phyloP scores from a whole-genome alignment of 2,329 filamentous ascomycete genomes.

The Byssoonygena ceratinophila region DNA sequence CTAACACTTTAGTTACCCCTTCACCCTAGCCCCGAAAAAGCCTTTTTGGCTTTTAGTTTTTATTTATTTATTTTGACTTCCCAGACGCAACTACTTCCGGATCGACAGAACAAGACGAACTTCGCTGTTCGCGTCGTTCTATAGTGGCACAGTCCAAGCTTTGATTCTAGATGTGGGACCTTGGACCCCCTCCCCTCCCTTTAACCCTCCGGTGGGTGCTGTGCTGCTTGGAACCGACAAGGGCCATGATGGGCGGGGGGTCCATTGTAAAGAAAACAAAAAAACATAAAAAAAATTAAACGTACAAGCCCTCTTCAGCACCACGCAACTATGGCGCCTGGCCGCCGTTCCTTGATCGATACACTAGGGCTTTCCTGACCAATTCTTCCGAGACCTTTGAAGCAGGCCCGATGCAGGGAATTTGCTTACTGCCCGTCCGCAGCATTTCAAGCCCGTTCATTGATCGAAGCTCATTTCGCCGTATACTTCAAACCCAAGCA shows the following conservation, averaged over 20 bases:
- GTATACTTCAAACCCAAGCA: neutral
- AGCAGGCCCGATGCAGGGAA: slow-evolving; percentile 9
- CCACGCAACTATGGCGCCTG: neutral
- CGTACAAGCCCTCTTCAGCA: slow-evolving; percentile 5
- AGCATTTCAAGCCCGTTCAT: slow-evolving; percentile 11
- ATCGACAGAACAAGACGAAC: slow-evolving; percentile 8
- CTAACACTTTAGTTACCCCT: neutral
- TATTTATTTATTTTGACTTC: neutral
- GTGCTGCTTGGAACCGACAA: slow-evolving; percentile 4
- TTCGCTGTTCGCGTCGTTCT: slow-evolving; percentile 10
- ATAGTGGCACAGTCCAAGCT: slow-evolving; percentile 14
- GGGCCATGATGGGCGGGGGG: slow-evolving; percentile 2
- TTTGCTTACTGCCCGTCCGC: slow-evolving; percentile 10
- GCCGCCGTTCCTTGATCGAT: neutral
- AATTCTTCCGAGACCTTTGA: slow-evolving; percentile 7
- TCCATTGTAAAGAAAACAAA: neutral
- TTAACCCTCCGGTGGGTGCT: neutral
- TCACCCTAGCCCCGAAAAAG: neutral
- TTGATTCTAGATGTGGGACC: slow-evolving; percentile 6
- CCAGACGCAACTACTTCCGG: slow-evolving; percentile 2
- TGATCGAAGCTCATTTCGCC: slow-evolving; percentile 9
- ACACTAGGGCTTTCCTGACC: slow-evolving; percentile 5
- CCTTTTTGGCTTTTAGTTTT: neutral
- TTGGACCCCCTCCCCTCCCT: neutral
- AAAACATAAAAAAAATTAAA: slow-evolving; percentile 7